These are phyloP conservation scores for Heritiera littoralis DNA, from an alignment of 345 rosid genomes.

Conservation along the genomic window DNA sequence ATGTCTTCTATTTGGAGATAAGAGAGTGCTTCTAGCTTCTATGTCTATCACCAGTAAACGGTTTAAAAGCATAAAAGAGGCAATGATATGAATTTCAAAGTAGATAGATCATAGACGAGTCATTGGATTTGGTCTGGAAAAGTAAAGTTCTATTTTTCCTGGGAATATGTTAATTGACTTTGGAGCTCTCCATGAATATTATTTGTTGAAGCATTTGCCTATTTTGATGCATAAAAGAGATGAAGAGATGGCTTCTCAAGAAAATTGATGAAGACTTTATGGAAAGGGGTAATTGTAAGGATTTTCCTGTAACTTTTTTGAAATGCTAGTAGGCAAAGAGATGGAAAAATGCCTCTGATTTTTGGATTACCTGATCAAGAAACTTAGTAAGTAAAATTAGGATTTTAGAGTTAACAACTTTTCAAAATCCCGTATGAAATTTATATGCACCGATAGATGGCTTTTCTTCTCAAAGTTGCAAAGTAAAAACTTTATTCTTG, in stretches of 20 bases:
- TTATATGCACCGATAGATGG: no score
- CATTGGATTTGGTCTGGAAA: constrained; percentile 9
- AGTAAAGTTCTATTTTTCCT: not conserved
- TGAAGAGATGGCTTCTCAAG: not conserved
- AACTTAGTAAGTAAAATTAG: not conserved
- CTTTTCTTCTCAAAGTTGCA: no score
- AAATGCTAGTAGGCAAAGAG: no score
- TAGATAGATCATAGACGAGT: constrained; percentile 1
- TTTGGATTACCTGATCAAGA: not conserved
- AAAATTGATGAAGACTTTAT: not conserved
- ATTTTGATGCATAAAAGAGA: not conserved
- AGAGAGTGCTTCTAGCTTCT: not conserved
- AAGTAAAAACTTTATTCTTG: no score
- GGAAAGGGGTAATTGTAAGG: not conserved
- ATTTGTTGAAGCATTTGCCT: not conserved
- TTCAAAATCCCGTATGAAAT: no score
- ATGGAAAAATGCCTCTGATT: no score
- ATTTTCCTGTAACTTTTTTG: no score
- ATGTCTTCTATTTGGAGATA: not conserved
- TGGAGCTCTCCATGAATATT: not conserved
- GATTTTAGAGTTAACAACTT: not conserved
- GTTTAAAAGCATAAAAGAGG: not conserved
- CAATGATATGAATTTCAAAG: not conserved
- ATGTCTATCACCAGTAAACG: not conserved
- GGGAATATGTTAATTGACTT: not conserved